Percentiles rank a stretch among this genome's conserved stretches.
Conservation (phyloP, 2,329 filamentous ascomycete genomes). For the Xylaria sp. region DNA sequence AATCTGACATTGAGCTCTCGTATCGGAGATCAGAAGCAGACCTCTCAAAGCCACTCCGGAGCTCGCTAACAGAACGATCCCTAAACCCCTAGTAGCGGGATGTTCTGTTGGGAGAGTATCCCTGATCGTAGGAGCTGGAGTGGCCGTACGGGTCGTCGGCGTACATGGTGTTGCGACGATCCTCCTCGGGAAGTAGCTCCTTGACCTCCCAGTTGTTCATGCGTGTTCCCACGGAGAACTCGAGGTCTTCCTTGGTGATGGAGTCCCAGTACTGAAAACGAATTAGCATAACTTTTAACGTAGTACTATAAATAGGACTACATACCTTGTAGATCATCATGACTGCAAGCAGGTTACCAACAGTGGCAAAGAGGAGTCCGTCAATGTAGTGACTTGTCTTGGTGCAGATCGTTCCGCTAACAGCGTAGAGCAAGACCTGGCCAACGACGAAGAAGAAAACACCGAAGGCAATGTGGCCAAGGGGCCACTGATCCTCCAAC, state of each 20-base stretch:
- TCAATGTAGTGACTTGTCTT: constrained; percentile 87
- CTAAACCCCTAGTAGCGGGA: constrained; percentile 31
- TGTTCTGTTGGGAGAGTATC: constrained; percentile 39
- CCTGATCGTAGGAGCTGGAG: constrained; percentile 42
- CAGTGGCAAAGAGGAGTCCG: constrained; percentile 87
- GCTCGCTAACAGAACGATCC: constrained; percentile 1
- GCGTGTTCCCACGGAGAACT: constrained; percentile 93
- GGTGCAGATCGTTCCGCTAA: constrained; percentile 79
- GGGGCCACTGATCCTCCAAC: constrained; percentile 88
- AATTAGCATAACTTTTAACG: constrained; percentile 28
- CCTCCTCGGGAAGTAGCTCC: constrained; percentile 76
- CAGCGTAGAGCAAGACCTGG: constrained; percentile 87
- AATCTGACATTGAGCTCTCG: no score
- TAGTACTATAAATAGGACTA: constrained; percentile 2
- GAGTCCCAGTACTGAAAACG: constrained; percentile 86
- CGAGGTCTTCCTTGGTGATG: constrained; percentile 95
- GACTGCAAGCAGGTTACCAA: constrained; percentile 87
- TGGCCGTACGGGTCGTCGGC: constrained; percentile 58
- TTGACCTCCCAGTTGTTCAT: constrained; percentile 99
- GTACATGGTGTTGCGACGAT: constrained; percentile 68
- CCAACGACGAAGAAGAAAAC: constrained; percentile 87
- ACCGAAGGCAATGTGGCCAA: constrained; percentile 87
- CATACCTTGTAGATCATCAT: constrained; percentile 99
- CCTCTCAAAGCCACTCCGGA: constrained; percentile 3
- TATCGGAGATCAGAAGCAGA: no score